Evolutionary conservation across 805 yeast species (phyloP).

Genomic region (Saturnispora sekii): DNA sequence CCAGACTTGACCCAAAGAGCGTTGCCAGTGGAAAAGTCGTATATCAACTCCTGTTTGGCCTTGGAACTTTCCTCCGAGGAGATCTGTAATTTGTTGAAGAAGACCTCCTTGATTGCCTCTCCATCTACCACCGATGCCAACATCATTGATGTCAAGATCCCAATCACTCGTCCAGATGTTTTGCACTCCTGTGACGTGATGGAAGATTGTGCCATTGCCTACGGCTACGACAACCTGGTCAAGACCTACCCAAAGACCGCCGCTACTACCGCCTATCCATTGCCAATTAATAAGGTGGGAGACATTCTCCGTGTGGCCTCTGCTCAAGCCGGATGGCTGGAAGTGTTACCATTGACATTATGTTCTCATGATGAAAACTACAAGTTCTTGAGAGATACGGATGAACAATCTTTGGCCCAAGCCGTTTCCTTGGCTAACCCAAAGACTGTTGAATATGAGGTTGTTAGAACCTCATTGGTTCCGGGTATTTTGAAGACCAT

Average conservation of each 20-base stretch:
- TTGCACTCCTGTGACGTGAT: slow-evolving; percentile 95
- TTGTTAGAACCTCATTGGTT: slow-evolving; percentile 86
- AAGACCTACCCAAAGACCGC: slow-evolving; percentile 71
- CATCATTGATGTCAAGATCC: slow-evolving; percentile 59
- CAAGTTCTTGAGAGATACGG: slow-evolving; percentile 65
- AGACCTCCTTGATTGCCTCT: slow-evolving; percentile 70
- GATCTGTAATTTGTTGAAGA: slow-evolving; percentile 56
- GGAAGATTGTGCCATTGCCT: slow-evolving; percentile 97
- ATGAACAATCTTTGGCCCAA: slow-evolving; percentile 36
- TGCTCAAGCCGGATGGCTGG: slow-evolving; percentile 92
- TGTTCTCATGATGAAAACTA: slow-evolving; percentile 97
- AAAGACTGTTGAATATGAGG: slow-evolving; percentile 93
- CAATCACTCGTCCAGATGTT: slow-evolving; percentile 92
- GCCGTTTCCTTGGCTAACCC: slow-evolving; percentile 95
- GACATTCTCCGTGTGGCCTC: slow-evolving; percentile 87
- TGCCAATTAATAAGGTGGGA: slow-evolving; percentile 82
- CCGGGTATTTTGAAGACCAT: slow-evolving; percentile 95
- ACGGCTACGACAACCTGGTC: slow-evolving; percentile 83
- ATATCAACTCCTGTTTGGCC: slow-evolving; percentile 92
- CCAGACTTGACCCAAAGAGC: slow-evolving; percentile 65
- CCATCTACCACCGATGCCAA: slow-evolving; percentile 39
- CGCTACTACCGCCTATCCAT: slow-evolving; percentile 74
- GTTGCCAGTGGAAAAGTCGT: slow-evolving; percentile 65
- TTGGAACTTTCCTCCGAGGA: slow-evolving; percentile 59
- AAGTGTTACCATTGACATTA: slow-evolving; percentile 89